phyloP scores from a whole-genome alignment of 345 rosid species.

The Eucalyptus victrix region DNA sequence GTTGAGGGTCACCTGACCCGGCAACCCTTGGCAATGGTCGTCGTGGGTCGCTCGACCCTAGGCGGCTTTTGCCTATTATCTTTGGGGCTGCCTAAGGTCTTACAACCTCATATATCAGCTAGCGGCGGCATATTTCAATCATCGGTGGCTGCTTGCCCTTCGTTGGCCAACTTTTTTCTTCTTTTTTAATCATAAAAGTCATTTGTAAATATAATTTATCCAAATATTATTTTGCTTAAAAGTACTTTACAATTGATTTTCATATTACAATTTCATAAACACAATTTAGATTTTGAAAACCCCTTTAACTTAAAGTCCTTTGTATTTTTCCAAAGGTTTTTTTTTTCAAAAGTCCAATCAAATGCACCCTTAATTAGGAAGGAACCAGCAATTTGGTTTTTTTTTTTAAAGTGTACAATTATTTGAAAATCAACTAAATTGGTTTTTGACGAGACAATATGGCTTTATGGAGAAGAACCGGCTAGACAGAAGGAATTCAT shows the following conservation, averaged over 20 bases:
- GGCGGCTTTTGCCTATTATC: fast-evolving
- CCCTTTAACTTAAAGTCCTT: fast-evolving
- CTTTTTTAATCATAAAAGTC: too few species aligned
- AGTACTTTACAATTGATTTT: too few species aligned
- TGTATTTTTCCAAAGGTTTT: fast-evolving
- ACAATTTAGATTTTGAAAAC: too few species aligned
- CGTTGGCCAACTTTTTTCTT: fast-evolving
- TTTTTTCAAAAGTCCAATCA: too few species aligned
- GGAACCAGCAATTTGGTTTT: background rate
- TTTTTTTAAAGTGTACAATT: background rate
- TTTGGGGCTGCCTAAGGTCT: fast-evolving
- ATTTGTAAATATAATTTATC: fast-evolving
- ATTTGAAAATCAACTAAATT: too few species aligned
- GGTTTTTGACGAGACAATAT: too few species aligned
- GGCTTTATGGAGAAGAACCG: too few species aligned
- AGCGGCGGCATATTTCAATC: fast-evolving
- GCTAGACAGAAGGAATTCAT: too few species aligned
- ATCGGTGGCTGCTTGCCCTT: fast-evolving
- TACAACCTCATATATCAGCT: fast-evolving
- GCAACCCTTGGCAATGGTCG: too few species aligned
- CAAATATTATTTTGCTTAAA: too few species aligned
- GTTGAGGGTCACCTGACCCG: fast-evolving
- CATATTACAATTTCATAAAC: fast-evolving
- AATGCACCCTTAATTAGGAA: too few species aligned
- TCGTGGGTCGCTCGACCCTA: fast-evolving